Evolutionary conservation across 106 monocot genomes (phyloP).

Genomic region (Amphibolis antarctica): DNA sequence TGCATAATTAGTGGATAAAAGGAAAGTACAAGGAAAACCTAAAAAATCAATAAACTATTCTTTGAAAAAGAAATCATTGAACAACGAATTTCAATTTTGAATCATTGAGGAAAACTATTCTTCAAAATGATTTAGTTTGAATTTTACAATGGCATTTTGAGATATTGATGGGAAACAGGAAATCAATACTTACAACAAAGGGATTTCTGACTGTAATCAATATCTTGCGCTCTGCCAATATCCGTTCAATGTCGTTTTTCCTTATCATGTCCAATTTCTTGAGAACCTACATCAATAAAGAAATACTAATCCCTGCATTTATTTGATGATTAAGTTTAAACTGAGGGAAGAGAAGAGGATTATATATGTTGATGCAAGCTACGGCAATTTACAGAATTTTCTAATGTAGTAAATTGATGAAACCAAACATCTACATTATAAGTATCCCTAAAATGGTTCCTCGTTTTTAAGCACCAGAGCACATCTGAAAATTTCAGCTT

Average conservation of each 20-base stretch:
- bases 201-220: constrained; percentile 71
- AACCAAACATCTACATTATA: not conserved
- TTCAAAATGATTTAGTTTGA: no score
- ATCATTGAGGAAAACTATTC: no score
- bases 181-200: constrained; percentile 41
- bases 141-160: no score
- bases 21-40: not conserved
- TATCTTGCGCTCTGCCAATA: constrained; percentile 68
- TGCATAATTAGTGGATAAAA: not conserved
- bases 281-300: constrained; percentile 31
- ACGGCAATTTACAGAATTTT: not conserved
- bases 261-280: constrained; percentile 65
- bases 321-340: not conserved
- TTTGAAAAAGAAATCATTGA: no score
- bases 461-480: no score
- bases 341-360: not conserved
- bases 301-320: not conserved
- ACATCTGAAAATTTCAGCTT: no score
- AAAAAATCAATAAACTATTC: not conserved
- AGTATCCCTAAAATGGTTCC: no score
- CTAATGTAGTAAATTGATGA: not conserved
- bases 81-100: no score
- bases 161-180: not conserved
- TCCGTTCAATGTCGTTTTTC: constrained; percentile 64
- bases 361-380: not conserved